Evolutionary conservation across 2,329 filamentous ascomycete species (phyloP), one percentile per base, ranked within the genome.

Genomic region (Neonectria ditissima): DNA sequence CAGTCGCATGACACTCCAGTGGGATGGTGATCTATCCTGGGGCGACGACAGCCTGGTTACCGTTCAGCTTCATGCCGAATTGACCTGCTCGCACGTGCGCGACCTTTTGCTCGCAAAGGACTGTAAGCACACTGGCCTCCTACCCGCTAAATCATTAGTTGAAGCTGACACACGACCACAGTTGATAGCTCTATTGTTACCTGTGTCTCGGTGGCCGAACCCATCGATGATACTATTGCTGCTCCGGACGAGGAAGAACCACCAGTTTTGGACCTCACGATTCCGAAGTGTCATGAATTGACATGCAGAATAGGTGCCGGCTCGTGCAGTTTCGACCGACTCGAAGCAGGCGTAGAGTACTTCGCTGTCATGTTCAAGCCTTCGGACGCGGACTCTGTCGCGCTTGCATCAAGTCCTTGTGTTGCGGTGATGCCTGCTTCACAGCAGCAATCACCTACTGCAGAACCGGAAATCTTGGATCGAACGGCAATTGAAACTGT

Each of bases 351-450:
- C 24, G 24, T 18, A 5, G 26, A 48, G 30, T 48, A 30, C 14
- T 48, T 48, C 16, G 45, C 45, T 48, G 45, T 48, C 24, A 48
- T 48, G 26, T 48, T 30, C 24, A 48, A 48, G 45, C 24, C 26
- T 18, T 48, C 45, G 2, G 45, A 48, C 16, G 9, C 5, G 24
- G 45, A 30, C n/a, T 30, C 16, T 30, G 30, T 48, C 45, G 45
- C 26, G 8, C 14, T 48, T 18, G 7, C 9, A n/a, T 48, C 45
- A 6, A 30, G 14, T n/a, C 16, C 45, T 47, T 47, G 44, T 28
- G 24, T 47, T 28, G 44, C 44, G 14, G 14, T 9, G 24, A 47
- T 47, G 16, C 14, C 44, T 16, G 24, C 16, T 47, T 14, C 22
- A 28, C 44, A 47, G 24, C 44, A 28, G n/a, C 44, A 28, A n/a